Percentiles rank a stretch among this genome's conserved stretches.
phyloP scores from a whole-genome alignment of 495 filamentous ascomycete genomes.

The Evernia prunastri region DNA sequence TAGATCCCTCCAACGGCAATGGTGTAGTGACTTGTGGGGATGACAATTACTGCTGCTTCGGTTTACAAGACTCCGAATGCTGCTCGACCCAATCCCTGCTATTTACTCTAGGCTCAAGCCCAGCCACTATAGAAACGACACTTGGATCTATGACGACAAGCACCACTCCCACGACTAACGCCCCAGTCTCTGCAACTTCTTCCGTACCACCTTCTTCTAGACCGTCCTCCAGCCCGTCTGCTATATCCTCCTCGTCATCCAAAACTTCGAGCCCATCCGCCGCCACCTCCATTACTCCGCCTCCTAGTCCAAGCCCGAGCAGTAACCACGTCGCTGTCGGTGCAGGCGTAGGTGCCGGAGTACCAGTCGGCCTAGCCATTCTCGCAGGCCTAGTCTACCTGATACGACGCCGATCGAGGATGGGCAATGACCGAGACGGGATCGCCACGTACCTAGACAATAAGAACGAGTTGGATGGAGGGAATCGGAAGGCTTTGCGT shows the following conservation, averaged over 20 bases:
- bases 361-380: not conserved
- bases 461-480: not conserved
- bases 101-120: not conserved
- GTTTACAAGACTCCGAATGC: not conserved
- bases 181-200: not conserved
- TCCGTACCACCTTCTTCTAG: not conserved
- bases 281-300: too few relatives aligned
- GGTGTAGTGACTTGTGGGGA: not conserved
- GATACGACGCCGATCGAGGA: not conserved
- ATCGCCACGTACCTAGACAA: not conserved
- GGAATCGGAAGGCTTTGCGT: not conserved
- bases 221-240: not conserved
- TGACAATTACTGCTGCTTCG: constrained; percentile 5
- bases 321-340: not conserved
- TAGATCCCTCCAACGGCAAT: not conserved
- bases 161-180: not conserved
- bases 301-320: too few relatives aligned
- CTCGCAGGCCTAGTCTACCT: not conserved
- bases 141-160: not conserved
- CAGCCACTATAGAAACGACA: not conserved
- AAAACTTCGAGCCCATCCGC: not conserved
- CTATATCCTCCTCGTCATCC: not conserved
- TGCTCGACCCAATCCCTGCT: constrained; percentile 8
- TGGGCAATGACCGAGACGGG: too few relatives aligned
- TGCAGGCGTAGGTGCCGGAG: constrained; percentile 3